Percentiles rank a stretch among this genome's conserved stretches.
Conservation (phyloP, 2,329 filamentous ascomycete genomes). For the Arthrobotrys sphaeroides region DNA sequence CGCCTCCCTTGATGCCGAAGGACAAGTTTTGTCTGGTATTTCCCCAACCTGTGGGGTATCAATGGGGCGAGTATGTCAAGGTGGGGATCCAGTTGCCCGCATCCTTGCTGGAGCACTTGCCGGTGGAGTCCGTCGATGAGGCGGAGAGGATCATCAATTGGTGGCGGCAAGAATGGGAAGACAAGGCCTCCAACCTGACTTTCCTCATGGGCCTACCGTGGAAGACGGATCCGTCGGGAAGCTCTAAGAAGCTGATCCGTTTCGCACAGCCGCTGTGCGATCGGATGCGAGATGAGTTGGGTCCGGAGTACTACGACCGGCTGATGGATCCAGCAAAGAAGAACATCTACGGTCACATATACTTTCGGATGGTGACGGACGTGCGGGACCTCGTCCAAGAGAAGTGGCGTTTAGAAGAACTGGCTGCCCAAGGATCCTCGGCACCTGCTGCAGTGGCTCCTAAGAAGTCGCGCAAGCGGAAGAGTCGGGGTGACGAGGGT, state of each 20-base stretch:
- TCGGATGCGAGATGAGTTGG: conserved; percentile 12
- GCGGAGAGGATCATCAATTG: conserved; percentile 16
- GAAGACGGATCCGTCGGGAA: background rate
- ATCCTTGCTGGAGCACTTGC: conserved; percentile 20
- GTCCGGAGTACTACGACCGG: conserved; percentile 5
- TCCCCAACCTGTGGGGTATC: conserved; percentile 18
- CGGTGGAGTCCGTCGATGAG: conserved; percentile 10
- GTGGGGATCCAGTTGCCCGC: background rate
- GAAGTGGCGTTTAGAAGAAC: background rate
- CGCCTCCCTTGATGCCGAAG: conserved; percentile 17
- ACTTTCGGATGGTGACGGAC: conserved; percentile 27
- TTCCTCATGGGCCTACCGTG: conserved; percentile 15
- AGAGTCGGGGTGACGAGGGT: background rate
- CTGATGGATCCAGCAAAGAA: conserved; percentile 30
- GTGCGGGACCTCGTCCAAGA: background rate
- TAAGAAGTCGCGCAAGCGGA: conserved; percentile 1
- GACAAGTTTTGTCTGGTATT: conserved; percentile 36
- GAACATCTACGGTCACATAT: conserved; percentile 35
- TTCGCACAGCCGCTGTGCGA: conserved; percentile 30
- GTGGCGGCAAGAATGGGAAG: conserved; percentile 25
- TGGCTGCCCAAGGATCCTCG: background rate
- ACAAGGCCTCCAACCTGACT: conserved; percentile 7
- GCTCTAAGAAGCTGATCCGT: conserved; percentile 20
- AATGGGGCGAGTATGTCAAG: background rate
- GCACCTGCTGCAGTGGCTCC: background rate